Conservation (phyloP, 2,329 filamentous ascomycete genomes). For the Grosmannia serpens region DNA sequence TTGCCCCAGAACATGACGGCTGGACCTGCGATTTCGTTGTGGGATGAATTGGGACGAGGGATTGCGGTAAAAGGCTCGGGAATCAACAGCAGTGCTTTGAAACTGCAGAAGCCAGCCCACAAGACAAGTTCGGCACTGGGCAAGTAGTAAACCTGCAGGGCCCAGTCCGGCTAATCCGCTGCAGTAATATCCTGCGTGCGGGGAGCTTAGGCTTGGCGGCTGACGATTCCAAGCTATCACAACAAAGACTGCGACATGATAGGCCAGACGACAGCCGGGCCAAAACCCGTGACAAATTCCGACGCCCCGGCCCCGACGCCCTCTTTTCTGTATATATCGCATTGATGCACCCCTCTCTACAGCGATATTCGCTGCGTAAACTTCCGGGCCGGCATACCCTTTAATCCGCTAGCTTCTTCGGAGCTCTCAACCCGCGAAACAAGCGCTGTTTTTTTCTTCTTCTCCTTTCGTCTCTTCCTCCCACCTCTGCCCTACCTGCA, state of each 20-base stretch:
- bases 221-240: neutral
- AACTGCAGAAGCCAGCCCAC: neutral
- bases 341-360: neutral
- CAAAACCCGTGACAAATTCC: neutral
- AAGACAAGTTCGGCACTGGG: neutral
- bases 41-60: neutral
- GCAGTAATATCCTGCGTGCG: neutral
- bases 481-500: neutral
- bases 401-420: conserved; percentile 3
- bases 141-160: neutral
- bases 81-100: neutral
- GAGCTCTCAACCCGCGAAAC: neutral
- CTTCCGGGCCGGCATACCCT: conserved; percentile 1
- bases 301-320: neutral
- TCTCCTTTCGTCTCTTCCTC: neutral
- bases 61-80: neutral
- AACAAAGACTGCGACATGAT: neutral
- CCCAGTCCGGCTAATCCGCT: neutral
- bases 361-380: neutral
- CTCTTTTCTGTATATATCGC: neutral
- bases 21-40: neutral
- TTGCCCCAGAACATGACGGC: conserved; percentile 30
- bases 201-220: neutral
- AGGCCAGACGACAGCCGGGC: neutral
- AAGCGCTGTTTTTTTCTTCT: conserved; percentile 7